Evolutionary conservation across 768 basidiomycete genomes (phyloP).

Genomic region (Mycena sanguinolenta): DNA sequence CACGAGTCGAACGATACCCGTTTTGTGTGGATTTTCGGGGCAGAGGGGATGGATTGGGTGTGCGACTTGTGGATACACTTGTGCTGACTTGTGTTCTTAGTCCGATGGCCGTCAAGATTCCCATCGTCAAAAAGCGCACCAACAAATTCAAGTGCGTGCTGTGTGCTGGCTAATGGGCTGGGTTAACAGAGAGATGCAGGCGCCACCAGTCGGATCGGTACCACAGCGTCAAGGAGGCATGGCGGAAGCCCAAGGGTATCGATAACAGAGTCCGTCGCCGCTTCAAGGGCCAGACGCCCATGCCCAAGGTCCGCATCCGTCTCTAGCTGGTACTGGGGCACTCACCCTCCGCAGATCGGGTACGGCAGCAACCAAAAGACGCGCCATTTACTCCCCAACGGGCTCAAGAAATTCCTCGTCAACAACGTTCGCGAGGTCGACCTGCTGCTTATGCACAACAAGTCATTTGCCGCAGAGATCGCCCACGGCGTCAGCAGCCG

Average conservation of each 20-base stretch:
- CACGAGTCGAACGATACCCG: conserved; percentile 10
- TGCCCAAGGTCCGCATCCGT: conserved; percentile 87
- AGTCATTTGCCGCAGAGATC: conserved; percentile 94
- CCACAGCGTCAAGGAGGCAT: conserved; percentile 96
- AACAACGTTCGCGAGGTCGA: conserved; percentile 95
- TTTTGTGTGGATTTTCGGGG: not conserved
- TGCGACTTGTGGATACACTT: conserved; percentile 23
- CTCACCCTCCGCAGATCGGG: conserved; percentile 66
- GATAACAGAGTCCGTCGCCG: conserved; percentile 97
- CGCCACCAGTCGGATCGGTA: conserved; percentile 99
- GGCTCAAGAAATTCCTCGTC: conserved; percentile 95
- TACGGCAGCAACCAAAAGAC: conserved; percentile 98
- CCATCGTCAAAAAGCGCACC: conserved; percentile 95
- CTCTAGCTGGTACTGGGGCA: not conserved
- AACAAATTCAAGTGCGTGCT: conserved; percentile 91
- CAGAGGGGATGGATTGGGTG: conserved; percentile 18
- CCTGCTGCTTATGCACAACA: conserved; percentile 98
- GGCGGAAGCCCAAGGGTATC: conserved; percentile 99
- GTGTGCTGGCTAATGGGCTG: not conserved
- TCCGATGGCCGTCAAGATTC: conserved; percentile 67
- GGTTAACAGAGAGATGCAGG: conserved; percentile 56
- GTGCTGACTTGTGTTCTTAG: conserved; percentile 11
- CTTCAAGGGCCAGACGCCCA: conserved; percentile 95
- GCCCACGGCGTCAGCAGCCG: conserved; percentile 97
- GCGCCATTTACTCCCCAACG: conserved; percentile 95